phyloP scores from a whole-genome alignment of 2,329 filamentous ascomycete genomes.

The Exophiala bonariae region DNA sequence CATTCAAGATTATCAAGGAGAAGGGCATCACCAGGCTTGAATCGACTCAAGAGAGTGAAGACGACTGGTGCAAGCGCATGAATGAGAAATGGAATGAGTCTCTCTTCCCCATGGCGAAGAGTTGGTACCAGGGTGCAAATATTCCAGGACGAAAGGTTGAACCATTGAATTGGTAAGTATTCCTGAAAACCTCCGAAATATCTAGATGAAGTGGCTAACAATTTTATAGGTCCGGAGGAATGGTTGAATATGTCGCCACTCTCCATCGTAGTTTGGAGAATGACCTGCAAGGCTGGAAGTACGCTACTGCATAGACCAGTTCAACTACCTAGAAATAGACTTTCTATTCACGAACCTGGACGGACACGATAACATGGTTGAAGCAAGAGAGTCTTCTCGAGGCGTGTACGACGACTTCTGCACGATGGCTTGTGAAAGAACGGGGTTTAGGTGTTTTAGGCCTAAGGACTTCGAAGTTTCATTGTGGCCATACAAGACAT shows the following conservation, averaged over 20 bases:
- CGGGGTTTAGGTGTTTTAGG: too few relatives aligned
- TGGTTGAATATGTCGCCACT: slow-evolving; percentile 22
- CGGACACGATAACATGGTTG: too few relatives aligned
- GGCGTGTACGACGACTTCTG: too few relatives aligned
- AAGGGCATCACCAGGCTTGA: slow-evolving; percentile 54
- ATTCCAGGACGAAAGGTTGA: slow-evolving; percentile 57
- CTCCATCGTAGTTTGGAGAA: slow-evolving; percentile 20
- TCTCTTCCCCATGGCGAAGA: slow-evolving; percentile 51
- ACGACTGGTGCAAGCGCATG: slow-evolving; percentile 48
- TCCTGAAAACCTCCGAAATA: neutral
- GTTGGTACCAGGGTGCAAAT: slow-evolving; percentile 58
- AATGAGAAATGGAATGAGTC: slow-evolving; percentile 45
- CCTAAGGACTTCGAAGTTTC: too few relatives aligned
- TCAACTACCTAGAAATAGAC: too few relatives aligned
- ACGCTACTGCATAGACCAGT: slow-evolving; percentile 1
- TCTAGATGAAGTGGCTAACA: too few relatives aligned
- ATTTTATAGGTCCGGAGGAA: slow-evolving; percentile 20
- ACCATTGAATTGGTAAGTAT: slow-evolving; percentile 46
- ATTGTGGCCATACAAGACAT: too few relatives aligned
- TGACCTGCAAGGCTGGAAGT: slow-evolving; percentile 23
- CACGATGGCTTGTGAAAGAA: too few relatives aligned
- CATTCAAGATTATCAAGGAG: slow-evolving; percentile 50
- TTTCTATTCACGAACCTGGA: too few relatives aligned
- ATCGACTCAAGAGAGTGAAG: slow-evolving; percentile 45
- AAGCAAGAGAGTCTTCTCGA: too few relatives aligned